Conservation (phyloP, 768 basidiomycete species). For the Xanthoconium purpureum region DNA sequence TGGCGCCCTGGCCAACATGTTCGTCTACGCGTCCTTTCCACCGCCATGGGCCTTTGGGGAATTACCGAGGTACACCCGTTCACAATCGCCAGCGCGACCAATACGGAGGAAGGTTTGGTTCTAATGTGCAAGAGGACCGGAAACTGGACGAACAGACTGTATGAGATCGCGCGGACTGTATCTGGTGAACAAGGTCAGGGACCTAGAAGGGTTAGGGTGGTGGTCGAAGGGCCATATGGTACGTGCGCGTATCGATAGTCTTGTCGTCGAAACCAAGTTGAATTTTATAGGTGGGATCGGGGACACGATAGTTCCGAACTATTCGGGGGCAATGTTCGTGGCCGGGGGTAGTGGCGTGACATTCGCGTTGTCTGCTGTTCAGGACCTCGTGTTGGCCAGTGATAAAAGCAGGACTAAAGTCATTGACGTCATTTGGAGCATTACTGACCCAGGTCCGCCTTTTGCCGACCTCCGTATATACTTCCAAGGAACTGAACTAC, state of each 20-base stretch:
- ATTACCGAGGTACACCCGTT: constrained; percentile 75
- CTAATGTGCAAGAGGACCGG: constrained; percentile 67
- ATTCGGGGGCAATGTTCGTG: constrained; percentile 64
- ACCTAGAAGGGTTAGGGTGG: constrained; percentile 33
- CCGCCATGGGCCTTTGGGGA: constrained; percentile 50
- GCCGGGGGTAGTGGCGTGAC: constrained; percentile 81
- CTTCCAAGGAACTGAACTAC: constrained; percentile 1
- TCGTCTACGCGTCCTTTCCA: constrained; percentile 60
- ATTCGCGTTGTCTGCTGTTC: constrained; percentile 57
- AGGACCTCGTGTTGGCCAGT: constrained; percentile 54
- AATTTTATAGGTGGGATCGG: constrained; percentile 49
- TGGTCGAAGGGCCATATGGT: constrained; percentile 57
- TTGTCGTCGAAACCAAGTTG: background rate
- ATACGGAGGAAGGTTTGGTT: constrained; percentile 56
- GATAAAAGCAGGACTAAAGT: constrained; percentile 51
- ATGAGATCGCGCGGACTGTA: constrained; percentile 42
- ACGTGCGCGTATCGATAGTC: constrained; percentile 8
- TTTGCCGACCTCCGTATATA: background rate
- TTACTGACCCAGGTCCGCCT: constrained; percentile 48
- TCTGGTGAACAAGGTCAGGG: constrained; percentile 23
- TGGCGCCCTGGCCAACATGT: constrained; percentile 90
- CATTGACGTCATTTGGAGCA: constrained; percentile 68
- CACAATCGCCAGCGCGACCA: constrained; percentile 70
- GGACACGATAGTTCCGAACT: constrained; percentile 58
- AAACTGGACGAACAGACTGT: constrained; percentile 59